Percentiles rank a stretch among this genome's conserved stretches.
These are phyloP conservation scores for Gossypium ekmanianum DNA, from an alignment of 345 rosid species.

Conservation along the genomic window DNA sequence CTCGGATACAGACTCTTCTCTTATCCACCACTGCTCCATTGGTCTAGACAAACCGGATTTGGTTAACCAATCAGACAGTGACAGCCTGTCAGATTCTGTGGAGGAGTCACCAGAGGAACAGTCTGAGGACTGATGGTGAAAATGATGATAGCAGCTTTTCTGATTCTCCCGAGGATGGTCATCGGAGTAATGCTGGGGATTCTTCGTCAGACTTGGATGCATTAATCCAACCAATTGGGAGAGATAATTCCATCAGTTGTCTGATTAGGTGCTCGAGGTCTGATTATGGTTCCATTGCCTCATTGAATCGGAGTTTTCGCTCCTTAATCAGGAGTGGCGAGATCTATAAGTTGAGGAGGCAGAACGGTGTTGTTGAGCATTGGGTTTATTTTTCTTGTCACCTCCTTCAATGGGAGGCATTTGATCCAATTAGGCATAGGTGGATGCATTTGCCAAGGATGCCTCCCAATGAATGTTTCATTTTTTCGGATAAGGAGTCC, in stretches of 20 bases:
- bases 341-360: slow-evolving; percentile 58
- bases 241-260: slow-evolving; percentile 75
- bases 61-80: slow-evolving; percentile 8
- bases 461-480: slow-evolving; percentile 66
- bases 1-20: background rate
- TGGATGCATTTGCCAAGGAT: slow-evolving; percentile 88
- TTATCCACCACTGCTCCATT: background rate
- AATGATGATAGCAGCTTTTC: background rate
- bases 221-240: slow-evolving; percentile 62
- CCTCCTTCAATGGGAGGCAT: slow-evolving; percentile 86
- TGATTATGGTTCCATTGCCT: slow-evolving; percentile 75
- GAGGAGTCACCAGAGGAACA: background rate
- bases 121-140: background rate
- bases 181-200: slow-evolving; percentile 38
- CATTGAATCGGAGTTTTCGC: slow-evolving; percentile 57
- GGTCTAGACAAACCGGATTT: background rate
- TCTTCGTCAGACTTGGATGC: slow-evolving; percentile 48
- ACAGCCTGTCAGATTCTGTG: background rate
- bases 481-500: slow-evolving; percentile 78
- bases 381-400: slow-evolving; percentile 93
- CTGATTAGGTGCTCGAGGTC: slow-evolving; percentile 75
- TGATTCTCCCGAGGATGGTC: slow-evolving; percentile 10
- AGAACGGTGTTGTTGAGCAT: slow-evolving; percentile 57
- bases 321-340: slow-evolving; percentile 68
- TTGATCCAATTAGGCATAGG: slow-evolving; percentile 60